Base-by-base conservation (phyloP, 2,329 filamentous ascomycete species). In the Orbilia ellipsospora region DNA sequence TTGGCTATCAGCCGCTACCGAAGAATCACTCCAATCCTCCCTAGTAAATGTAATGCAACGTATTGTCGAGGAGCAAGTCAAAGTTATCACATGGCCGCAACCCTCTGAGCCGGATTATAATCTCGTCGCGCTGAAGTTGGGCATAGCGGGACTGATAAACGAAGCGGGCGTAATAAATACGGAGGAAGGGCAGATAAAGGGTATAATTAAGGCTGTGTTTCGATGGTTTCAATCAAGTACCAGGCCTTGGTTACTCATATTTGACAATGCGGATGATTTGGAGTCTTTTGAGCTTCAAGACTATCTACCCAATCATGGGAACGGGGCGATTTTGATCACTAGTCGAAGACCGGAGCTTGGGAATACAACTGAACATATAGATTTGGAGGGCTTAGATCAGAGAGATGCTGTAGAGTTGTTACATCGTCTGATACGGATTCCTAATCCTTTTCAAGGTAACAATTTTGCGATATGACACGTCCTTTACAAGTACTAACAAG, bases 1-100 rank as follows among this genome's bases (percentile, higher is more conserved):
- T 73, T 80, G 78, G 78, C 26, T 80, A 8, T 68, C 77, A 57
- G 73, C 74, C 15, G 62, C 55, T 36, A 77, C 57, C 12, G 69
- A 62, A 40, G 23, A 36, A 3, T 31, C 52, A 1, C 42, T 68
- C 5, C 31, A 31, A 1, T 6, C 54, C 20, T 66, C 64, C 1
- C 44, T 68, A 7, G n/a, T 48, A 1, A 15, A n/a, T 28, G 45
- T 45, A 1, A 61, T 68, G 55, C 55, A 61, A 13, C 55, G 16
- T 8, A 52, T 68, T 15, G 45, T 68, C 13, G 12, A 45, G 26
- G 64, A 54, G 28, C 55, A 60, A 54, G 64, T n/a, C 4, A 60
- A n/a, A 12, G 40, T 44, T 2, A 54, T 28, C 42, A 40, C 28
- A 12, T 28, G 28, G 31, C 28, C 64, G 2, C 13, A 61, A 2